Conservation (phyloP, 1,139 yeast genomes). For the Eremothecium sinecaudum region DNA sequence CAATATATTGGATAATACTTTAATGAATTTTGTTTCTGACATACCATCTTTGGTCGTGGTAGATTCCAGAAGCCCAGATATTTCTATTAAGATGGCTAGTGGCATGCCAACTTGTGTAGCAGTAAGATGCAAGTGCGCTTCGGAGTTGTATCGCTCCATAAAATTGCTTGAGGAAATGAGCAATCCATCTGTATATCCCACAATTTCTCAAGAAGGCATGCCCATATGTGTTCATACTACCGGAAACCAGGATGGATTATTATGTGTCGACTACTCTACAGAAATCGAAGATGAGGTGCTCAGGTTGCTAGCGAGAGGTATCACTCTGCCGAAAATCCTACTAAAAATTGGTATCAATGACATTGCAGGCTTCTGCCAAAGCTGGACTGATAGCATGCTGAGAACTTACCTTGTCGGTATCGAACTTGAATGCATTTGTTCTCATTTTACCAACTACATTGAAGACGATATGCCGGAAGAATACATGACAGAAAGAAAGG, state of each 20-base stretch:
- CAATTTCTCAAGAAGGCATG: slow-evolving; percentile 5
- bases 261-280: not conserved
- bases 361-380: not conserved
- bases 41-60: slow-evolving; percentile 3
- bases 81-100: slow-evolving; percentile 6
- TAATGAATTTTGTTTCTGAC: slow-evolving; percentile 3
- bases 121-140: slow-evolving; percentile 3
- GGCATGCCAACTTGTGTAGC: slow-evolving; percentile 5
- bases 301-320: slow-evolving; percentile 1
- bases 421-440: slow-evolving; percentile 1
- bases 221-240: slow-evolving; percentile 6
- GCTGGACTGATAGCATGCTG: slow-evolving; percentile 1
- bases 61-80: slow-evolving; percentile 2
- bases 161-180: slow-evolving; percentile 1
- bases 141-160: not conserved
- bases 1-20: slow-evolving; percentile 3
- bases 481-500: slow-evolving; percentile 1
- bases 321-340: slow-evolving; percentile 3
- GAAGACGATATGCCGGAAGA: not conserved
- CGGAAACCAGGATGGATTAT: slow-evolving; percentile 5
- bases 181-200: slow-evolving; percentile 2
- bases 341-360: not conserved
- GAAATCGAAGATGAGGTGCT: slow-evolving; percentile 3
- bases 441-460: slow-evolving; percentile 1
- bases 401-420: not conserved